Evolutionary conservation across 345 rosid genomes (phyloP), one percentile per base, ranked within the genome.

Genomic region (Erodium maritimum): DNA sequence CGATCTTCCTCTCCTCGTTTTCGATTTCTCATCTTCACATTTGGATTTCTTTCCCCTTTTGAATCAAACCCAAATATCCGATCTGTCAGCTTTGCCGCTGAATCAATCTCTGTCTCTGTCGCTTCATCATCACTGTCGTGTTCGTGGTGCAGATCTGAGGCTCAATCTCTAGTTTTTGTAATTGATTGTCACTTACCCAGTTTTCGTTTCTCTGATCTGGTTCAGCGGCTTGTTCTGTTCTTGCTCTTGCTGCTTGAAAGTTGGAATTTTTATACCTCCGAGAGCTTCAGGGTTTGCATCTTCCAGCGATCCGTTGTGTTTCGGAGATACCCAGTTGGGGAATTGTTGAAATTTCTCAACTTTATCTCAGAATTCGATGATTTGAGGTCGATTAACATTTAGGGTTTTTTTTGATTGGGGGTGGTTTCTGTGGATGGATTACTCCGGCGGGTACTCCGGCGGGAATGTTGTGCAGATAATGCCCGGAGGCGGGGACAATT

Each of bases 401-500:
- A 42, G 48, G 48, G 48, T 42, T 42, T 42, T 42, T 42, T 10
- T 42, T 14, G 6, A 3, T 12, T 37, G 46, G 48, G 14, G 11
- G 48, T 1, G 14, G 48, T 7, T 7, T 42, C 3, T 42, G 48
- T 9, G 48, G n/a, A 82, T 90, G 97, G 89, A 71, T 73, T 74
- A 78, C 58, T 50, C 62, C 48, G 69, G 90, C 20, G 84, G 77
- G 52, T n/a, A n/a, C n/a, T n/a, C n/a, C n/a, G 62, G 73, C 55
- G 81, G 79, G 29, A 85, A 87, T 76, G 90, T 71, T 37, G 85
- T 87, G 52, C 83, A 86, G 50, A 77, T 87, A 19, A 76, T 76
- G 54, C 73, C 75, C 63, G 68, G 71, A 61, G 59, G 67, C 66
- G 68, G 65, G 12, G 80, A 51, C 14, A 42, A 42, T 42, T 42